Percentiles rank a stretch among this genome's conserved stretches.
These are phyloP conservation scores for Lactifluus subvellereus DNA, from an alignment of 768 basidiomycete genomes.

Conservation along the genomic window DNA sequence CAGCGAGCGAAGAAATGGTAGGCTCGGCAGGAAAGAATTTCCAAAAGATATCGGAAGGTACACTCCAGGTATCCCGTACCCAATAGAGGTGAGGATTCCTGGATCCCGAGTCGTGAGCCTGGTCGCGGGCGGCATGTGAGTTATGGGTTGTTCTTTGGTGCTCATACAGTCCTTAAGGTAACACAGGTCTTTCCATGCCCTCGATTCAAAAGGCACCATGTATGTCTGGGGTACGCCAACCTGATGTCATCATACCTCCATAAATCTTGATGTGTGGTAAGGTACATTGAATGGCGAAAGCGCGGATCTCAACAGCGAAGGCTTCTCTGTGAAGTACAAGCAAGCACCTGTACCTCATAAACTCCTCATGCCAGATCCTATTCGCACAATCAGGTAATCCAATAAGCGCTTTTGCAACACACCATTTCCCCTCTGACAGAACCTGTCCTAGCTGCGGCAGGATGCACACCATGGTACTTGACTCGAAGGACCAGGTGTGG, in stretches of 20 bases:
- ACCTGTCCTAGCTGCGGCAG: conserved; percentile 60
- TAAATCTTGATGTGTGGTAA: conserved; percentile 27
- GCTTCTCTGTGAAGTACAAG: conserved; percentile 52
- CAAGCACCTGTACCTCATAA: conserved; percentile 47
- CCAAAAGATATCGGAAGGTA: conserved; percentile 26
- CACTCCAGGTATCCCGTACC: conserved; percentile 51
- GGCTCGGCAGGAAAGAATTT: conserved; percentile 52
- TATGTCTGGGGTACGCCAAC: conserved; percentile 70
- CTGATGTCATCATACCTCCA: not conserved
- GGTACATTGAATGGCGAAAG: conserved; percentile 54
- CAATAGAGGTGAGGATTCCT: conserved; percentile 55
- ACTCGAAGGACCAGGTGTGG: conserved; percentile 57
- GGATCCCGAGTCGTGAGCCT: conserved; percentile 62
- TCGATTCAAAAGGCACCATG: conserved; percentile 67
- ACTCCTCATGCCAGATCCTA: conserved; percentile 52
- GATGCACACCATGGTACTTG: conserved; percentile 61
- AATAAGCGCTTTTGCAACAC: not conserved
- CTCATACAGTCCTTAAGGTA: not conserved
- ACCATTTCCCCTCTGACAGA: not conserved
- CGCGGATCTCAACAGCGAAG: conserved; percentile 41
- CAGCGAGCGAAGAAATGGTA: conserved; percentile 57
- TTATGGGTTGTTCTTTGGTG: conserved; percentile 10
- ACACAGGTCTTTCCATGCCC: conserved; percentile 77
- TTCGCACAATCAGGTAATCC: conserved; percentile 59
- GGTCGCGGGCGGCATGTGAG: conserved; percentile 78